phyloP scores from a whole-genome alignment of 2,329 filamentous ascomycete genomes.

The Xylaria sp. region DNA sequence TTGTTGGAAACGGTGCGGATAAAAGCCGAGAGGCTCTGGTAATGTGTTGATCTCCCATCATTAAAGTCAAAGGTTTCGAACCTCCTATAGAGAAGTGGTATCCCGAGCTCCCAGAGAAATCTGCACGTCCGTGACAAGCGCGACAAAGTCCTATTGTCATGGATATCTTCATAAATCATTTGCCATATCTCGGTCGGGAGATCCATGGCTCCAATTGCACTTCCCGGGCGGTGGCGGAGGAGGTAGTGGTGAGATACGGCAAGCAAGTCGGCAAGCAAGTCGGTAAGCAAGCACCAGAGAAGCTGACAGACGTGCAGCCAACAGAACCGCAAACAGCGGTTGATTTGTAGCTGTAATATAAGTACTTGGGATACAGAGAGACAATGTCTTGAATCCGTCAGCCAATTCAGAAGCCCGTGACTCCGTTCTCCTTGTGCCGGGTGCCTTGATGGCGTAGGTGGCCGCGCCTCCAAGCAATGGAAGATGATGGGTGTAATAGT shows the following conservation, averaged over 20 bases:
- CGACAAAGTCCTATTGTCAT: constrained; percentile 36
- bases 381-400: not conserved
- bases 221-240: not conserved
- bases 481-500: not conserved
- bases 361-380: not conserved
- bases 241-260: constrained; percentile 7
- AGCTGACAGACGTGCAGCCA: not conserved
- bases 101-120: constrained; percentile 38
- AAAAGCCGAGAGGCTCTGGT: constrained; percentile 40
- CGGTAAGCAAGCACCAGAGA: constrained; percentile 2
- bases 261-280: not conserved
- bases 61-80: constrained; percentile 37
- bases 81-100: constrained; percentile 38
- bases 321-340: not conserved
- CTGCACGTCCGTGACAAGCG: constrained; percentile 37
- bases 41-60: constrained; percentile 20
- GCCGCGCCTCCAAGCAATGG: not conserved
- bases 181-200: constrained; percentile 42
- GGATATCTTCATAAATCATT: constrained; percentile 37
- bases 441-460: constrained; percentile 16
- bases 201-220: constrained; percentile 29
- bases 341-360: not conserved
- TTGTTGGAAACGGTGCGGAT: constrained; percentile 38
- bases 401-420: not conserved
- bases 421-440: not conserved